Percentiles rank a stretch among this genome's conserved stretches.
Conservation (phyloP, 2,329 filamentous ascomycete genomes). For the Basipetospora chlamydospora region DNA sequence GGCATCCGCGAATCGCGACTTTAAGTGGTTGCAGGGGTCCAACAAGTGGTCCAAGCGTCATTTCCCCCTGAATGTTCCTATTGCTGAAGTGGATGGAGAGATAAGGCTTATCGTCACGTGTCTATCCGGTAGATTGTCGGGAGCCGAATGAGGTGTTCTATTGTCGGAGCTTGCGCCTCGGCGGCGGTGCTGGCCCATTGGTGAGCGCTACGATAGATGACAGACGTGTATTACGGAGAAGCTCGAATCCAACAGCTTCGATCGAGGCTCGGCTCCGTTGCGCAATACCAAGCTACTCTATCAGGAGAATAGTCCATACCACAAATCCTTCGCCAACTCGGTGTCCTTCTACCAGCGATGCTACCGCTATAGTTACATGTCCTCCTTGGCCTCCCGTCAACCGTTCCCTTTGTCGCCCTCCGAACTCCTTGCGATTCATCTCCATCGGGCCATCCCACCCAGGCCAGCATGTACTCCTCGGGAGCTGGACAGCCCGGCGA, state of each 20-base stretch:
- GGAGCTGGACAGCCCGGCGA: constrained; percentile 47
- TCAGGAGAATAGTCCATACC: no score
- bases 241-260: no score
- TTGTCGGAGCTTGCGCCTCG: no score
- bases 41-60: constrained; percentile 3
- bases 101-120: constrained; percentile 12
- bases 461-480: constrained; percentile 42
- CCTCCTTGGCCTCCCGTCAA: constrained; percentile 19
- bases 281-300: no score
- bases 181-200: no score
- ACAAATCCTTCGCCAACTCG: no score
- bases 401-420: constrained; percentile 15
- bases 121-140: constrained; percentile 9
- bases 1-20: constrained; percentile 13
- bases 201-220: no score
- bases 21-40: constrained; percentile 17
- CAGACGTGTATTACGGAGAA: no score
- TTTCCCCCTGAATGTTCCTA: not conserved
- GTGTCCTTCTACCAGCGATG: constrained; percentile 25
- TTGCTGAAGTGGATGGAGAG: not conserved
- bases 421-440: not conserved
- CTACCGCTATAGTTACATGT: constrained; percentile 28
- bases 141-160: no score
- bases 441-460: constrained; percentile 6
- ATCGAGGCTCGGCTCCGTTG: not conserved